A percentile compares a stretch with the other conserved stretches of the same genome.
phyloP scores from a whole-genome alignment of 2,329 filamentous ascomycete species.

The Aureobasidium sp. region DNA sequence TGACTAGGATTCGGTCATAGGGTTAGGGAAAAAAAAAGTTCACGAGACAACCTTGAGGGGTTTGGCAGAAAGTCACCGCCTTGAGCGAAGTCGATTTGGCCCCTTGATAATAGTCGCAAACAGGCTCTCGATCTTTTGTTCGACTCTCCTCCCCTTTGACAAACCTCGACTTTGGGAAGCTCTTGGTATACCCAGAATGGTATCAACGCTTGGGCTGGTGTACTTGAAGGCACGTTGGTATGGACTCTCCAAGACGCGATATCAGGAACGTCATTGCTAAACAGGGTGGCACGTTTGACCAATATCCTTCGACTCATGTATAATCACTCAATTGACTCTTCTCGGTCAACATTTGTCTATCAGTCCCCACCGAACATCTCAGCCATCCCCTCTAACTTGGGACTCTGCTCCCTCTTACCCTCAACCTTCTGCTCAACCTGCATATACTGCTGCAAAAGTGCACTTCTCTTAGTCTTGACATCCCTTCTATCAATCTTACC shows the following conservation, averaged over 20 bases:
- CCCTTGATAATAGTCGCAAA: neutral
- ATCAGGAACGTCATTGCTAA: no score
- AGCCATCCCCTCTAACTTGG: conserved; percentile 37
- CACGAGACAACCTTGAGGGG: neutral
- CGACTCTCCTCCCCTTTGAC: no score
- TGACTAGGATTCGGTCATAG: neutral
- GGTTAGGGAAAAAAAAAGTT: conserved; percentile 12
- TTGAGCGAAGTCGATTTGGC: neutral
- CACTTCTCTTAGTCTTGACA: conserved; percentile 22
- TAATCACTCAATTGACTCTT: no score
- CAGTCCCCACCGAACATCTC: conserved; percentile 37
- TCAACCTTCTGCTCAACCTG: conserved; percentile 33
- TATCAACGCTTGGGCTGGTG: no score
- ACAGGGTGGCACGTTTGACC: no score
- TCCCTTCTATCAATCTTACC: conserved; percentile 59
- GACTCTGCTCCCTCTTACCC: conserved; percentile 34
- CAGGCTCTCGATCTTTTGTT: neutral
- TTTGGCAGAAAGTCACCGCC: conserved; percentile 11
- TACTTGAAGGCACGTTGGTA: no score
- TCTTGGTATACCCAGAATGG: no score
- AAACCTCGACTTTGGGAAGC: no score
- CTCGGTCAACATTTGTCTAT: no score
- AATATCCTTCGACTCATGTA: no score
- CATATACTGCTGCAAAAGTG: conserved; percentile 37
- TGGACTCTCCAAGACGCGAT: no score